These are phyloP conservation scores for Tuber magnatum DNA, from an alignment of 495 filamentous ascomycete species.

Conservation along the genomic window DNA sequence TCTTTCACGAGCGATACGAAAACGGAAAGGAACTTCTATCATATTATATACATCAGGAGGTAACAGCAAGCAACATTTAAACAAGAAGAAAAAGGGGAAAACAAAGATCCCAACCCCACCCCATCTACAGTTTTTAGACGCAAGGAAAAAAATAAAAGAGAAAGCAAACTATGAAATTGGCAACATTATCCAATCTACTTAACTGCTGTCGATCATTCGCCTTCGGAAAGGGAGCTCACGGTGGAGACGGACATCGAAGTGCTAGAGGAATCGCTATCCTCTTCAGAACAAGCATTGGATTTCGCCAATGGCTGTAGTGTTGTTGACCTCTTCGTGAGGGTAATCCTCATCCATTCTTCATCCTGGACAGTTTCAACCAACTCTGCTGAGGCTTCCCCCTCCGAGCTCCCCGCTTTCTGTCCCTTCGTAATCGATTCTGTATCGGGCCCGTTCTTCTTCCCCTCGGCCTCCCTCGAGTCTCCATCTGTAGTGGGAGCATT, in stretches of 20 bases:
- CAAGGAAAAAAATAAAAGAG: neutral
- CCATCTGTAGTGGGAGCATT: neutral
- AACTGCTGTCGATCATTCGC: neutral
- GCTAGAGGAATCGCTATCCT: neutral
- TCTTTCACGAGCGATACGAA: neutral
- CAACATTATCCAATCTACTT: neutral
- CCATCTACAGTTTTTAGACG: neutral
- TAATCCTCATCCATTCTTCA: constrained; percentile 36
- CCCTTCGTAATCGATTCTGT: constrained; percentile 6
- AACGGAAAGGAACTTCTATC: neutral
- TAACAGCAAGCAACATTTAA: neutral
- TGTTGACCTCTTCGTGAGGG: constrained; percentile 24
- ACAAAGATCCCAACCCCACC: neutral
- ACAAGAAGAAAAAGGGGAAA: neutral
- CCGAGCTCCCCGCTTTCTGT: neutral
- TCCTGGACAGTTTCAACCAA: constrained; percentile 21
- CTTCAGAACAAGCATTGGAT: neutral
- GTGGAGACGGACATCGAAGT: neutral
- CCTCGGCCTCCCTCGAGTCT: constrained; percentile 19
- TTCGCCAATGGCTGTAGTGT: neutral
- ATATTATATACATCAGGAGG: constrained; percentile 4
- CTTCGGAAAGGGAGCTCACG: neutral
- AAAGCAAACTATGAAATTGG: neutral
- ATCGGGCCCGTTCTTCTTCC: constrained; percentile 15
- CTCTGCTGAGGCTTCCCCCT: constrained; percentile 13